Percentiles rank a stretch among this genome's conserved stretches.
These are phyloP conservation scores for Malbranchea zuffiana DNA, from an alignment of 2,329 filamentous ascomycete genomes.

Conservation along the genomic window DNA sequence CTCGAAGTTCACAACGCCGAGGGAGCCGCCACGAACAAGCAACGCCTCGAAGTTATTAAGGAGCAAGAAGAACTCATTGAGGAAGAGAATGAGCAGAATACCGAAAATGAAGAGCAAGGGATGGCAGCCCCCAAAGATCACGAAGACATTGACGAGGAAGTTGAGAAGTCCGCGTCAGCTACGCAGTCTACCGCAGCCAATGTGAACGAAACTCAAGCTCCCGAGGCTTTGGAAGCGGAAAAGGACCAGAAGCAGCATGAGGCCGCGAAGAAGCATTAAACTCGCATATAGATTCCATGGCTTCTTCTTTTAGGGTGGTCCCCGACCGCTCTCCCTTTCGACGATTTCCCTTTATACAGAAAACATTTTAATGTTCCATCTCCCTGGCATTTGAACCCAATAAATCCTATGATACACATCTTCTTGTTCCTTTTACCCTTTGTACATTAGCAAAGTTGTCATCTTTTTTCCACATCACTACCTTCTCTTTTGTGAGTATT, in stretches of 20 bases:
- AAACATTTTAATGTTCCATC: no score
- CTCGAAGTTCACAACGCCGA: slow-evolving; percentile 95
- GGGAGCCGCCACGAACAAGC: slow-evolving; percentile 96
- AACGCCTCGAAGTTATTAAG: slow-evolving; percentile 93
- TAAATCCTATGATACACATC: no score
- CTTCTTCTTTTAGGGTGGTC: no score
- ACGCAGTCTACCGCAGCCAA: not conserved
- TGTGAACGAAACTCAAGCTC: slow-evolving; percentile 15
- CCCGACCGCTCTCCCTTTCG: no score
- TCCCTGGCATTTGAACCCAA: no score
- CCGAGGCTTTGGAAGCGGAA: slow-evolving; percentile 34
- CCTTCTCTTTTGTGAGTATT: no score
- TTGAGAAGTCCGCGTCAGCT: slow-evolving; percentile 29
- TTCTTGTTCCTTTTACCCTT: no score
- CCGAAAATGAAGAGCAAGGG: slow-evolving; percentile 64
- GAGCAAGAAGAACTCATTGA: slow-evolving; percentile 97
- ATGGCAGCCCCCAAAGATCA: slow-evolving; percentile 69
- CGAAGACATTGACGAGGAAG: slow-evolving; percentile 91
- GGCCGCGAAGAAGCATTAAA: slow-evolving; percentile 19
- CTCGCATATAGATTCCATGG: not conserved
- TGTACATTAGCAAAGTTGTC: no score
- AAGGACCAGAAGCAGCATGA: slow-evolving; percentile 16
- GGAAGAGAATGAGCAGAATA: slow-evolving; percentile 88
- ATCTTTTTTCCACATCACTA: no score
- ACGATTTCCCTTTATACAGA: no score